Base-by-base conservation (phyloP, 73 alveolate genomes). In the Uronychia setigera region DNA sequence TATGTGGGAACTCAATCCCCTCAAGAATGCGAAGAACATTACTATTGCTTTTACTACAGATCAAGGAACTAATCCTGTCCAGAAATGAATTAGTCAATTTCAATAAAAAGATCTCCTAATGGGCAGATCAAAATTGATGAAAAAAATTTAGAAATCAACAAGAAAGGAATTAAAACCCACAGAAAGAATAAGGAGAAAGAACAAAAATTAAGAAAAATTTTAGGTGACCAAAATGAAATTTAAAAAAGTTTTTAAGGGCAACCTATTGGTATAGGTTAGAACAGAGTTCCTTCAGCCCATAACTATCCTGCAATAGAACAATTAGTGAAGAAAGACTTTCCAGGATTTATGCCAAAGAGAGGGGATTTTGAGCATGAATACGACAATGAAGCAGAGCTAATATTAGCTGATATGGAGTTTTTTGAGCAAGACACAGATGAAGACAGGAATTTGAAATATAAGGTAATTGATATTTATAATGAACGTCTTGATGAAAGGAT, bases 261-360 rank as follows among this genome's bases (percentile, higher is more conserved):
- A n/a, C n/a, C n/a, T n/a, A n/a, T n/a, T n/a, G n/a, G n/a, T n/a
- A n/a, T n/a, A n/a, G n/a, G n/a, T n/a, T n/a, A n/a, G n/a, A n/a
- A n/a, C n/a, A n/a, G n/a, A n/a, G n/a, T n/a, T n/a, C n/a, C n/a
- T n/a, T n/a, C n/a, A n/a, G n/a, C n/a, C n/a, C n/a, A n/a, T n/a
- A n/a, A n/a, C n/a, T n/a, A n/a, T 46, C 19, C 67, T 11, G 5
- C 67, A 46, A 46, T 46, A 5, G 67, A 46, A 11, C 67, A 5
- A 46, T 19, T 46, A 5, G n/a, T 46, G 67, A 46, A 46, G 67
- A 46, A 46, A 19, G 67, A 46, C 67, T 11, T 46, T 19, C 67
- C 67, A 46, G 99, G 99, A 1, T 98, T 92, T 90, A 85, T 98
- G 95, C 99, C 99, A n/a, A 96, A 96, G 85, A 88, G 99, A 95